phyloP scores from a whole-genome alignment of 1,139 yeast genomes.

The Eremothecium coryli region DNA sequence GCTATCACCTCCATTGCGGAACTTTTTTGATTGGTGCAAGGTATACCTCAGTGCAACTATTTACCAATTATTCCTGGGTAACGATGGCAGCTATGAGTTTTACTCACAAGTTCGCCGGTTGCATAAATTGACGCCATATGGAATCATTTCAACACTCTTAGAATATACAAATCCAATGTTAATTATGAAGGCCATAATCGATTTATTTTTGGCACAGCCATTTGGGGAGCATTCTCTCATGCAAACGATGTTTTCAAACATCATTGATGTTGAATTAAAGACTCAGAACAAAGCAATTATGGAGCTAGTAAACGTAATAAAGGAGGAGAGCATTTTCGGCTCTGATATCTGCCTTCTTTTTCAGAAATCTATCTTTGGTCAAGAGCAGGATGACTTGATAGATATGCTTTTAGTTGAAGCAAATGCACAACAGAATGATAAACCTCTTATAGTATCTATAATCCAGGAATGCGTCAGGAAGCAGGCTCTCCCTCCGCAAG shows the following conservation, averaged over 20 bases:
- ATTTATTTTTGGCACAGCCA: slow-evolving; percentile 70
- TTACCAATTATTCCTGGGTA: slow-evolving; percentile 69
- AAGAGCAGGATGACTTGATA: slow-evolving; percentile 28
- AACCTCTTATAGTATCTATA: slow-evolving; percentile 32
- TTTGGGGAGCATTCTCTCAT: slow-evolving; percentile 62
- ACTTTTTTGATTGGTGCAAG: slow-evolving; percentile 73
- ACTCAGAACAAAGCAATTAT: slow-evolving; percentile 50
- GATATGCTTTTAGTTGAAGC: slow-evolving; percentile 30
- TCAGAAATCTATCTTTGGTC: slow-evolving; percentile 25
- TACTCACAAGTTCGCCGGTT: slow-evolving; percentile 58
- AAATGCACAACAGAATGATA: slow-evolving; percentile 32
- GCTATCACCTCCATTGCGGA: slow-evolving; percentile 57
- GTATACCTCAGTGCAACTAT: slow-evolving; percentile 77
- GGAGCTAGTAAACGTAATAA: slow-evolving; percentile 37
- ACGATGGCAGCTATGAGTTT: slow-evolving; percentile 68
- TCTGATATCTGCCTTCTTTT: slow-evolving; percentile 24
- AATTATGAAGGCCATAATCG: slow-evolving; percentile 67
- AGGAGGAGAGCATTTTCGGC: slow-evolving; percentile 25
- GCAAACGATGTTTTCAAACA: slow-evolving; percentile 61
- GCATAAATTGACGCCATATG: slow-evolving; percentile 70
- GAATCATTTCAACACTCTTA: slow-evolving; percentile 62
- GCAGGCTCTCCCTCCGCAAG: slow-evolving; percentile 17
- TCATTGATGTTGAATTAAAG: slow-evolving; percentile 70
- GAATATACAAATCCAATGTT: slow-evolving; percentile 80
- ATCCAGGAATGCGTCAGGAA: slow-evolving; percentile 21